Base-by-base conservation (phyloP, 345 rosid genomes). In the Iberis pinnata region DNA sequence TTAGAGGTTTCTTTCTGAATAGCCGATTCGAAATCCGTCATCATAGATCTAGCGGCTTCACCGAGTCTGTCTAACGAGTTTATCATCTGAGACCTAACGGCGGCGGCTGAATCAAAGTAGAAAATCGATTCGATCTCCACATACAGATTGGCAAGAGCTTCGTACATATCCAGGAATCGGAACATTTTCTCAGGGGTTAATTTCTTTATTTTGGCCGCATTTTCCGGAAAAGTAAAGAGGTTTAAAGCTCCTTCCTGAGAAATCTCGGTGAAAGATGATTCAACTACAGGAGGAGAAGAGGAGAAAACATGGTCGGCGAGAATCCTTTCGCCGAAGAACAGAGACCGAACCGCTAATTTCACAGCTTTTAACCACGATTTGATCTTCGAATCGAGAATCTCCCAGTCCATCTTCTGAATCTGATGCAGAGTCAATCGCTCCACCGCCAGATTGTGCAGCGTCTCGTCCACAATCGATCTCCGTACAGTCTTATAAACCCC, bases 251-350 rank as follows among this genome's bases (percentile, higher is more conserved):
- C 86, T 47, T 81, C 94, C 50, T 73, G 73, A 9, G 84, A 71
- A 14, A 90, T 83, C 18, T 88, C 88, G 1, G 74, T 22, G 69
- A 87, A 88, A 48, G 79, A 68, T 0, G 95, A 32, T 32, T 32
- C 37, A 7, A 10, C 37, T 10, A 32, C 1, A 5, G 37, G n/a
- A 12, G 2, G 3, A n/a, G 80, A 80, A 13, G 84, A 53, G 9
- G 80, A 74, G 58, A 88, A 88, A 43, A 92, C 88, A 50, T 80
- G 74, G 46, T 88, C 88, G 41, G 88, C 83, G 46, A 92, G 82
- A 39, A 73, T 51, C 59, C 85, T 79, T 69, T 90, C 98, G 18
- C 86, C 89, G 43, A 7, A 53, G 52, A 84, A 84, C 4, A 90
- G 75, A 18, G 73, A 76, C 31, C 58, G 51, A 36, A 77, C 73